A percentile compares a stretch with the other conserved stretches of the same genome.
Evolutionary conservation across 2,329 filamentous ascomycete genomes (phyloP).

Genomic region (Botryosphaeria agaves): DNA sequence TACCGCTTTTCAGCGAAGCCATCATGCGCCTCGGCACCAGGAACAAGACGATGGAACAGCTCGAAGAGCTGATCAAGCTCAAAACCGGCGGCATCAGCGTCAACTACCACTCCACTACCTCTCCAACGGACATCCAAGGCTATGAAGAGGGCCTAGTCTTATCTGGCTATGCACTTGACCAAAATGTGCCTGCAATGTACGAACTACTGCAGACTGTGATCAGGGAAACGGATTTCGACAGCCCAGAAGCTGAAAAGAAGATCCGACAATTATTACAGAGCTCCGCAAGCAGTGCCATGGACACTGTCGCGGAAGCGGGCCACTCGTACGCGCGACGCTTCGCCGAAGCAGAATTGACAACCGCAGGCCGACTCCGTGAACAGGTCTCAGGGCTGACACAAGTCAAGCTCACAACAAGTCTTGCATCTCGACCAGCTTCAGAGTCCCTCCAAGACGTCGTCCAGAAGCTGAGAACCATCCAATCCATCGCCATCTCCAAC

Average conservation of each 20-base stretch:
- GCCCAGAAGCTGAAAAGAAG: slow-evolving; percentile 60
- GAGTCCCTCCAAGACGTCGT: slow-evolving; percentile 62
- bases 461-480: slow-evolving; percentile 69
- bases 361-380: slow-evolving; percentile 55
- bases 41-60: slow-evolving; percentile 75
- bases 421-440: slow-evolving; percentile 54
- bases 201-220: slow-evolving; percentile 67
- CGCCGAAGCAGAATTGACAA: slow-evolving; percentile 63
- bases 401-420: slow-evolving; percentile 62
- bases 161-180: slow-evolving; percentile 73
- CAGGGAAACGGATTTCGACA: slow-evolving; percentile 78
- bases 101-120: slow-evolving; percentile 67
- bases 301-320: slow-evolving; percentile 78
- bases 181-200: slow-evolving; percentile 83
- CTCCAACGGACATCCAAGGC: slow-evolving; percentile 50
- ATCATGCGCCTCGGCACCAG: slow-evolving; percentile 89
- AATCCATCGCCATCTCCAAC: slow-evolving; percentile 56
- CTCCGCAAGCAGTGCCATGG: slow-evolving; percentile 75
- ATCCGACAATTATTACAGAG: slow-evolving; percentile 77
- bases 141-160: slow-evolving; percentile 72
- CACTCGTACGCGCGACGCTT: slow-evolving; percentile 74
- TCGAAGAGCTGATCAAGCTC: slow-evolving; percentile 90
- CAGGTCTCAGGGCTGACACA: slow-evolving; percentile 85
- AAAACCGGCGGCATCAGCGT: slow-evolving; percentile 86
- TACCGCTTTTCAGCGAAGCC: slow-evolving; percentile 81